phyloP scores from a whole-genome alignment of 2,329 filamentous ascomycete species.

The Microdochium bolleyi region DNA sequence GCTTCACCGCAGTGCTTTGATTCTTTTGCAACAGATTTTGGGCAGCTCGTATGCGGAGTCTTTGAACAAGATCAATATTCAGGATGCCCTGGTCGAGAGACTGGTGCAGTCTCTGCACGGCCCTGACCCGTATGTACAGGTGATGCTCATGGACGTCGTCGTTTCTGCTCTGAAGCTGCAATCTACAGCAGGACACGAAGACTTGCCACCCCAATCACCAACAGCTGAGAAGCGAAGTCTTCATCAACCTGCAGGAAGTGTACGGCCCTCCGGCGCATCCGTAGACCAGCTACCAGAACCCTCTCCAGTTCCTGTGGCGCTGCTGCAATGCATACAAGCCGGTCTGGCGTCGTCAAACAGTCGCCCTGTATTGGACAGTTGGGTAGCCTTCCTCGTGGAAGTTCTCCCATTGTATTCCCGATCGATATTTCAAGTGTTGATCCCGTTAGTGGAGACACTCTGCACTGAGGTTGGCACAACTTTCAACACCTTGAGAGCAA shows the following conservation, averaged over 20 bases:
- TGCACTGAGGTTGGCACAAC: constrained; percentile 68
- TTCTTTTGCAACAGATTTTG: constrained; percentile 62
- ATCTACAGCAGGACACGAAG: constrained; percentile 30
- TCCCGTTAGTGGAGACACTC: constrained; percentile 85
- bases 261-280: constrained; percentile 27
- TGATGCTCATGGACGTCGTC: constrained; percentile 70
- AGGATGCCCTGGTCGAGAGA: constrained; percentile 61
- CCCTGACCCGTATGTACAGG: constrained; percentile 64
- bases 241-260: constrained; percentile 31
- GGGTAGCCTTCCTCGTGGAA: constrained; percentile 79
- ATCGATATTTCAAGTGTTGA: constrained; percentile 80
- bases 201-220: constrained; percentile 34
- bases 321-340: constrained; percentile 79
- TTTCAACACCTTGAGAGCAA: constrained; percentile 62
- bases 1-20: constrained; percentile 63
- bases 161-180: constrained; percentile 64
- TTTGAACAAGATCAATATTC: constrained; percentile 58
- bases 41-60: constrained; percentile 52
- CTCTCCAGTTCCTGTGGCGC: constrained; percentile 53
- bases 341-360: constrained; percentile 71
- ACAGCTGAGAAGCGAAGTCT: constrained; percentile 37
- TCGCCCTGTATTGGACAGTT: constrained; percentile 76
- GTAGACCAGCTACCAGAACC: constrained; percentile 15
- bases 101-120: constrained; percentile 53
- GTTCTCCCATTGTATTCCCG: constrained; percentile 78